Evolutionary conservation across 495 filamentous ascomycete genomes (phyloP), one percentile per base, ranked within the genome.

Genomic region (Daldinia concentrica): DNA sequence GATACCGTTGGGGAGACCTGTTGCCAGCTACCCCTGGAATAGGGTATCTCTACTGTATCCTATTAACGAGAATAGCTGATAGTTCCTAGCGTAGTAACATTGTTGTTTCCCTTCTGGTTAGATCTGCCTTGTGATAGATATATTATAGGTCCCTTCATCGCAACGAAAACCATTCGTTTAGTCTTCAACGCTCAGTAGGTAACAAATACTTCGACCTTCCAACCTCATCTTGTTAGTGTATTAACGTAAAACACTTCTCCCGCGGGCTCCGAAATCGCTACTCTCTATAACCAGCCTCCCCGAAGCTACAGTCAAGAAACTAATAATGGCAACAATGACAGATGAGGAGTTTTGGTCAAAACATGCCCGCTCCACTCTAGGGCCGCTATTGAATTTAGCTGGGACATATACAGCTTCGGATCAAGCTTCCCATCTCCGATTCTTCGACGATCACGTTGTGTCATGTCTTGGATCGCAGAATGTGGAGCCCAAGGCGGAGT

Each of bases 371-470:
- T 48, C 58, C 7, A 48, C n/a, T 60, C 37, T 60, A 2, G 58
- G 17, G 15, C 39, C 26, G 26, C 37, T 60, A 22, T 34, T 60
- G 58, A 32, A 26, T 60, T 48, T 30, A 32, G 37, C 58, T 48
- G 58, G 58, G 58, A 50, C 58, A 4, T 60, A 60, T 60, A 19
- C 58, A 14, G 39, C 37, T 30, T 45, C 58, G 8, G 58, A 48
- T 4, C 58, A 60, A 19, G 58, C 37, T 32, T 60, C 58, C 15
- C 39, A 60, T 60, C 58, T 60, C 37, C 58, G 37, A 11, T 60
- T 60, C 58, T 60, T 60, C 14, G 58, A 60, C 8, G 58, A 60
- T 15, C 58, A 60, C 58, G 37, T 60, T 29, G 58, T 41, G 30
- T 17, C 39, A 1, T 48, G 58, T 32, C 58, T 60, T 60, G 39